Evolutionary conservation across 129 eudicot species (phyloP), one percentile per base, ranked within the genome.

Genomic region (Ambrosia trifida): DNA sequence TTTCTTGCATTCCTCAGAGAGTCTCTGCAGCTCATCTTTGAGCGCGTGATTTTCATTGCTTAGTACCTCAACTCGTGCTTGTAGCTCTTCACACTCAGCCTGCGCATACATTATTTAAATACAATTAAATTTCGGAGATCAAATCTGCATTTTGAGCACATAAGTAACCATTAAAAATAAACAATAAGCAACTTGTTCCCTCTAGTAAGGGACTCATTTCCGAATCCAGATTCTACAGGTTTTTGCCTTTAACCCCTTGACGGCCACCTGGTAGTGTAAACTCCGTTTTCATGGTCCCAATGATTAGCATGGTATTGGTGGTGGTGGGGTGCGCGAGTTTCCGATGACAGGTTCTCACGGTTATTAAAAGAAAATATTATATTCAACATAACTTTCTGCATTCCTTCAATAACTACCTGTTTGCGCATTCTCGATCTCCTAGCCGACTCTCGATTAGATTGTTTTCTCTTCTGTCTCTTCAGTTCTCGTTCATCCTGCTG

Each of bases 41-140:
- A 89, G 95, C 3, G 68, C 33, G 50, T 73, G 83, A 38, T 89
- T 92, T 68, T 87, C 98, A 52, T 64, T 80, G 41, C 18, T 86
- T 51, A 92, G 76, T n/a, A 68, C 11, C 72, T 89, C 95, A 24
- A 92, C 98, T 82, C 83, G 81, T 45, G 70, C 83, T 69, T 92
- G 98, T 70, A 92, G 84, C 79, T 92, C 98, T 81, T 92, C 98
- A 68, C 98, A 89, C 81, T 92, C 98, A 0, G 95, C 96, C 96
- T 89, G 79, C 18, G 33, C 36, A 33, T 59, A 19, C 17, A 49
- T 31, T 18, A 53, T 32, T 36, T 3, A 74, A 40, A 13, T n/a
- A 71, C 7, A 57, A 57, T 8, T 1, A 28, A 11, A 57, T 28
- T 5, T 7, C 31, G 43, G 19, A 28, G 5, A 11, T 14, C 31